Evolutionary conservation across 164 flowering plant genomes (phyloP).

Genomic region (Chloranthus sessilifolius): DNA sequence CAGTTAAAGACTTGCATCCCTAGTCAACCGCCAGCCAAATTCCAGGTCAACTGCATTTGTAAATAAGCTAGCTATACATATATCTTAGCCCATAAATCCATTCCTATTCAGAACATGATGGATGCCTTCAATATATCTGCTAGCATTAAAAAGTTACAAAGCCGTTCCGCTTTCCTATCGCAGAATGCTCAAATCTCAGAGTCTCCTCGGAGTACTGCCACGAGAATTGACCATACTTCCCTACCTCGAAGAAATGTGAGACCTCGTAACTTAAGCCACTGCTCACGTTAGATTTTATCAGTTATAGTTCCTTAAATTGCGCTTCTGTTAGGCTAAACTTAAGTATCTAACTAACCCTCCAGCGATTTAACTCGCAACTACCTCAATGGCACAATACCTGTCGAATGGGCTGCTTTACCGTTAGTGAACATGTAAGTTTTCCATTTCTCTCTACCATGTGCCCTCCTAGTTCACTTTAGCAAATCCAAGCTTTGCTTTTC

Average conservation of each 20-base stretch:
- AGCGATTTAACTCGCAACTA: slow-evolving; percentile 70
- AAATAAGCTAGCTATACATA: no score
- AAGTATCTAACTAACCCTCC: no score
- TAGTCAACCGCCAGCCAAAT: no score
- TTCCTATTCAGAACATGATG: no score
- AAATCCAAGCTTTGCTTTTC: not conserved
- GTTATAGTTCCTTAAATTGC: not conserved
- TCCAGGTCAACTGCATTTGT: no score
- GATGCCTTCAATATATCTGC: no score
- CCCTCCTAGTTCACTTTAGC: not conserved
- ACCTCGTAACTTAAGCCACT: not conserved
- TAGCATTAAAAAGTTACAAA: no score
- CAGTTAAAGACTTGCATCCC: no score
- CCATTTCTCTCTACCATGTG: no score
- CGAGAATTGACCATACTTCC: slow-evolving; percentile 54
- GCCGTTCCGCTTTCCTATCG: not conserved
- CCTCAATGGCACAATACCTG: slow-evolving; percentile 71
- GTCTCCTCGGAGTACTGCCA: slow-evolving; percentile 67
- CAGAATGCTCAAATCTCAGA: slow-evolving; percentile 16
- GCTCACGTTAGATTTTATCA: not conserved
- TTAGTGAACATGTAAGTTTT: slow-evolving; percentile 42
- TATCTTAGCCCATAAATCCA: no score
- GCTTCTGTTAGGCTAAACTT: not conserved
- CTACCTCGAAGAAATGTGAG: slow-evolving; percentile 54
- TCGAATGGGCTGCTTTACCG: slow-evolving; percentile 52